Percentiles rank a stretch among this genome's conserved stretches.
Conservation (phyloP, 202 grass and related monocot species). For the Musa balbisiana region DNA sequence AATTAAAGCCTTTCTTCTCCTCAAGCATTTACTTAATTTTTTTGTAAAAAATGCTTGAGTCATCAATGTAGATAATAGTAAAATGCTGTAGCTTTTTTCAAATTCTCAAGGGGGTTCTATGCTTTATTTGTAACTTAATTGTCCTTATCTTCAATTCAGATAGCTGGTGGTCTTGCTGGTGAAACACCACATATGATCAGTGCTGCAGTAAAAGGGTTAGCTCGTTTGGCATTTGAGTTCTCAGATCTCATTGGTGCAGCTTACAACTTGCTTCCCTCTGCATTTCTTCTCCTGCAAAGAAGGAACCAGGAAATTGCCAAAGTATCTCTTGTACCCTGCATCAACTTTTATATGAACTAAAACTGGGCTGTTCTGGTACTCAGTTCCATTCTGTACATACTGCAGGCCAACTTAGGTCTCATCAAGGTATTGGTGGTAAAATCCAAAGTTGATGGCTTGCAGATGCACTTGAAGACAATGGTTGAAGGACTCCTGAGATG, state of each 20-base stretch:
- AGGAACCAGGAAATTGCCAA: slow-evolving; percentile 87
- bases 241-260: slow-evolving; percentile 72
- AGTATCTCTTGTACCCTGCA: slow-evolving; percentile 33
- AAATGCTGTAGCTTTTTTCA: not conserved
- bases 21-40: not conserved
- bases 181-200: slow-evolving; percentile 79
- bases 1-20: slow-evolving; percentile 19
- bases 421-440: slow-evolving; percentile 87
- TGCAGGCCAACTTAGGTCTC: slow-evolving; percentile 85
- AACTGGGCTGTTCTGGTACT: not conserved
- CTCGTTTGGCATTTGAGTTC: slow-evolving; percentile 88
- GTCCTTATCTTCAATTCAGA: slow-evolving; percentile 23
- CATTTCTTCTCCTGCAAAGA: slow-evolving; percentile 79
- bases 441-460: slow-evolving; percentile 72
- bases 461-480: slow-evolving; percentile 61
- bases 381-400: slow-evolving; percentile 2
- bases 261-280: slow-evolving; percentile 71
- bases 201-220: slow-evolving; percentile 84
- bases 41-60: too few relatives aligned
- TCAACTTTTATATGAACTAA: not conserved
- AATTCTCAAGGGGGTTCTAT: not conserved
- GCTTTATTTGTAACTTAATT: not conserved
- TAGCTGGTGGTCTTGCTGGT: slow-evolving; percentile 63
- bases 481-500: slow-evolving; percentile 68
- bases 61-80: too few relatives aligned